Conservation (phyloP, 108 stramenopile genomes). For the Cylindrotheca closterium region DNA sequence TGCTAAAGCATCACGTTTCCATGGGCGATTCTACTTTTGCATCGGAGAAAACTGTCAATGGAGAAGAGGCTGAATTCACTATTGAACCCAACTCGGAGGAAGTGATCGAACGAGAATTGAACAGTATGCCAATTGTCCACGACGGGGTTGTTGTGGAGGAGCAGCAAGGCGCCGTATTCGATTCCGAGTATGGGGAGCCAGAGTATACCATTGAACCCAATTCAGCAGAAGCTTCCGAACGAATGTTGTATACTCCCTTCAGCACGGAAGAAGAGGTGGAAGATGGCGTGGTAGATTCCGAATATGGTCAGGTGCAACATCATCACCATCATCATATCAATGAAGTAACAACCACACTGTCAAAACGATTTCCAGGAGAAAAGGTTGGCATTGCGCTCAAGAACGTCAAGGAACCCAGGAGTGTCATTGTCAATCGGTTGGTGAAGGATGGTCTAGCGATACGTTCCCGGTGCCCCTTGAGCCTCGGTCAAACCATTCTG, state of each 20-base stretch:
- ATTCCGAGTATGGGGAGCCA: background rate
- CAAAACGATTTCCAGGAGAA: background rate
- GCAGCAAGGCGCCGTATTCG: background rate
- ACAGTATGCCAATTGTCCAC: background rate
- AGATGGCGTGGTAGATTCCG: background rate
- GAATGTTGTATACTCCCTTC: too few relatives aligned
- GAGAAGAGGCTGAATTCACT: background rate
- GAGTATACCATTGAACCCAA: background rate
- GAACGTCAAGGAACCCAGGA: background rate
- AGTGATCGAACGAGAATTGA: background rate
- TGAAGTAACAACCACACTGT: background rate
- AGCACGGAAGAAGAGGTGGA: background rate
- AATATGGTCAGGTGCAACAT: background rate
- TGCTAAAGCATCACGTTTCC: background rate
- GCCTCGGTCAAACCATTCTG: constrained; percentile 10
- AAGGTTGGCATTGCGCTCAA: background rate
- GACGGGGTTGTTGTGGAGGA: background rate
- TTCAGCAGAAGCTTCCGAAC: background rate
- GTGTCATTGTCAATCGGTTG: background rate
- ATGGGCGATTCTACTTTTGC: background rate
- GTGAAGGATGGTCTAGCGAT: background rate
- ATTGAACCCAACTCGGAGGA: background rate
- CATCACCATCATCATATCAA: background rate
- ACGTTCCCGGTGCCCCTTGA: background rate
- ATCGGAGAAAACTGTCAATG: background rate